Conservation (phyloP, 164 flowering plant species). For the Aristolochia californica region DNA sequence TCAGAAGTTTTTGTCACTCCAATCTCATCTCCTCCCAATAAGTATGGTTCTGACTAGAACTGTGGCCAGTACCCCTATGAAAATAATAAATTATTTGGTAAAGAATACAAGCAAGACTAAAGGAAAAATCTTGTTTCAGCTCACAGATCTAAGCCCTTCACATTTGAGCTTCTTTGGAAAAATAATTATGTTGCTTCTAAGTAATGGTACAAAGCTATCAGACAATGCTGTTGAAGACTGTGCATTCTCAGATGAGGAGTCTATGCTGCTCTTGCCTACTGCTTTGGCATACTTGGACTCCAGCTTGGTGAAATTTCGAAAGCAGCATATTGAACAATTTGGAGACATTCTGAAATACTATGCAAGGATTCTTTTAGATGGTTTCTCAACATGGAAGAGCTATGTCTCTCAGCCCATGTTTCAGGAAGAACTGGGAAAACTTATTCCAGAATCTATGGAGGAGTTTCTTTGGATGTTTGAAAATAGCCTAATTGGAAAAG, state of each 20-base stretch:
- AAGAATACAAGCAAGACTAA: slow-evolving; percentile 27
- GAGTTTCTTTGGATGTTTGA: slow-evolving; percentile 30
- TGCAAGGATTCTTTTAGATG: slow-evolving; percentile 43
- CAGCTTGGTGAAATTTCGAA: slow-evolving; percentile 25
- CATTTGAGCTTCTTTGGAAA: slow-evolving; percentile 59
- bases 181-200: slow-evolving; percentile 23
- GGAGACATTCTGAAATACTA: slow-evolving; percentile 31
- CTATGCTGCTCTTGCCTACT: slow-evolving; percentile 69
- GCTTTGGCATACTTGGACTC: slow-evolving; percentile 41
- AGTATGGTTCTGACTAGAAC: slow-evolving; percentile 34
- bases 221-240: neutral
- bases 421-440: slow-evolving; percentile 34
- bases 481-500: slow-evolving; percentile 58
- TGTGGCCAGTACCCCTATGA: slow-evolving; percentile 40
- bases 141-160: slow-evolving; percentile 51
- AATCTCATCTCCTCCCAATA: slow-evolving; percentile 23
- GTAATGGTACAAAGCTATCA: slow-evolving; percentile 3
- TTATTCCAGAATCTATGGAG: slow-evolving; percentile 32
- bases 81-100: slow-evolving; percentile 46
- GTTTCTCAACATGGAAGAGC: slow-evolving; percentile 55
- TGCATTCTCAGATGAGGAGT: slow-evolving; percentile 37
- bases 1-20: slow-evolving; percentile 20
- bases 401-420: slow-evolving; percentile 38
- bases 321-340: slow-evolving; percentile 17
- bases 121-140: slow-evolving; percentile 42